Conservation (phyloP, 2,329 filamentous ascomycete genomes). For the Fonsecaea erecta region DNA sequence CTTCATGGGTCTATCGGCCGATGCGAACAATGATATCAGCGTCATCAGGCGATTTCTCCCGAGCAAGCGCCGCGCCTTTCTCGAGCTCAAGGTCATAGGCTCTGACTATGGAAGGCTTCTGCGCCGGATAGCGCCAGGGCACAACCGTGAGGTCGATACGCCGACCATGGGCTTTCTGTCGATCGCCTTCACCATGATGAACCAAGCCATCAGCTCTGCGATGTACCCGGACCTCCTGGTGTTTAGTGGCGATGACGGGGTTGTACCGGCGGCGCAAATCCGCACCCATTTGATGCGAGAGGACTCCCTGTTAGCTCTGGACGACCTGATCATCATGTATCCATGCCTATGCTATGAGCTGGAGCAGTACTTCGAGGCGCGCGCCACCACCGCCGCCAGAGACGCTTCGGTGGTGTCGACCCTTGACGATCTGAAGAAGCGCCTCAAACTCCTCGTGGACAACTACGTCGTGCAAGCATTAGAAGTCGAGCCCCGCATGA, state of each 20-base stretch:
- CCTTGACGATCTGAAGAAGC: not conserved
- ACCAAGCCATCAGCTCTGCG: constrained; percentile 23
- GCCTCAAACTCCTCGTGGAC: constrained; percentile 16
- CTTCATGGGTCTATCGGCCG: constrained; percentile 19
- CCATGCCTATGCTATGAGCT: constrained; percentile 1
- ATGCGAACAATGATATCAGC: constrained; percentile 5
- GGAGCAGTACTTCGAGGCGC: not conserved
- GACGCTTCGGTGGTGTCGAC: not conserved
- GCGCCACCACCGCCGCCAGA: too few relatives aligned
- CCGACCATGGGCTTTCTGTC: constrained; percentile 8
- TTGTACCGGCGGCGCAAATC: constrained; percentile 11
- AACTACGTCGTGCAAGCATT: constrained; percentile 22
- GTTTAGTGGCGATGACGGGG: constrained; percentile 15
- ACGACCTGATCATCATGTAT: constrained; percentile 3
- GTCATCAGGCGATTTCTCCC: constrained; percentile 9
- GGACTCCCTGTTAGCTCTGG: not conserved
- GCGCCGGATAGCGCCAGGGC: not conserved
- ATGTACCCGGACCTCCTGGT: constrained; percentile 22
- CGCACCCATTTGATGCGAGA: not conserved
- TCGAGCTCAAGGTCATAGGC: constrained; percentile 9
- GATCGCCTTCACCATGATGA: constrained; percentile 16
- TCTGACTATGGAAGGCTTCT: constrained; percentile 13
- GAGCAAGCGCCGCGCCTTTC: not conserved
- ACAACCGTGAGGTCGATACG: constrained; percentile 1
- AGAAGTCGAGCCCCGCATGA: constrained; percentile 23